phyloP scores from a whole-genome alignment of 2,329 filamentous ascomycete species.

The Cladosporium phlei region DNA sequence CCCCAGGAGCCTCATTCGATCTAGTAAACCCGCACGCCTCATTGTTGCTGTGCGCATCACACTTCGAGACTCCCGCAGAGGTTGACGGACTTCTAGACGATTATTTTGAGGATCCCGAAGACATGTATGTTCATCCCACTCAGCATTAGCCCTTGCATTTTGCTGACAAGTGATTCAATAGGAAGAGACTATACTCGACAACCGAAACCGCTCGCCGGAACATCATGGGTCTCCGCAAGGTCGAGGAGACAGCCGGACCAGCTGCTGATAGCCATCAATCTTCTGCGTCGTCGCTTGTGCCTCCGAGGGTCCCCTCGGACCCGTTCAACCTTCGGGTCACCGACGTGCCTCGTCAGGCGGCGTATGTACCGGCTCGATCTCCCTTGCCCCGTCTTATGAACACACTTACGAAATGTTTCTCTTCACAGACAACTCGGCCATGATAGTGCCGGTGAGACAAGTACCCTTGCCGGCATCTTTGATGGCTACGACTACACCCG shows the following conservation, averaged over 20 bases:
- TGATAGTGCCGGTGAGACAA: constrained; percentile 13
- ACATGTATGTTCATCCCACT: neutral
- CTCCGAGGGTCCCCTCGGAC: constrained; percentile 5
- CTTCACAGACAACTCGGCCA: constrained; percentile 21
- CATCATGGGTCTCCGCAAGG: constrained; percentile 20
- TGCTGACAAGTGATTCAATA: too few species aligned
- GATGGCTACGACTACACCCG: constrained; percentile 26
- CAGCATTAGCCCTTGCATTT: neutral
- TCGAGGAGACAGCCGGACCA: neutral
- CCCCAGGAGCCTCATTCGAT: constrained; percentile 31
- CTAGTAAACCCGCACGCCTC: constrained; percentile 33
- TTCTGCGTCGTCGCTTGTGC: constrained; percentile 9
- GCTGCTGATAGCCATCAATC: neutral
- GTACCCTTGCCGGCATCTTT: constrained; percentile 24
- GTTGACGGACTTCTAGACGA: constrained; percentile 31
- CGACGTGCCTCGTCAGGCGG: constrained; percentile 15
- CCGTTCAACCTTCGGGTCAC: constrained; percentile 9
- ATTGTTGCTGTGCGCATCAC: constrained; percentile 23
- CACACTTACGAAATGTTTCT: constrained; percentile 33
- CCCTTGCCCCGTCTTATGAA: constrained; percentile 27
- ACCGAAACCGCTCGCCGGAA: constrained; percentile 25
- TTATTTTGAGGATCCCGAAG: constrained; percentile 24
- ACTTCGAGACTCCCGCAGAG: constrained; percentile 31
- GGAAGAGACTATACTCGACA: constrained; percentile 25
- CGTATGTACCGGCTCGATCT: constrained; percentile 28